These are phyloP conservation scores for Aureobasidium lini DNA, from an alignment of 2,329 filamentous ascomycete species.

Conservation along the genomic window DNA sequence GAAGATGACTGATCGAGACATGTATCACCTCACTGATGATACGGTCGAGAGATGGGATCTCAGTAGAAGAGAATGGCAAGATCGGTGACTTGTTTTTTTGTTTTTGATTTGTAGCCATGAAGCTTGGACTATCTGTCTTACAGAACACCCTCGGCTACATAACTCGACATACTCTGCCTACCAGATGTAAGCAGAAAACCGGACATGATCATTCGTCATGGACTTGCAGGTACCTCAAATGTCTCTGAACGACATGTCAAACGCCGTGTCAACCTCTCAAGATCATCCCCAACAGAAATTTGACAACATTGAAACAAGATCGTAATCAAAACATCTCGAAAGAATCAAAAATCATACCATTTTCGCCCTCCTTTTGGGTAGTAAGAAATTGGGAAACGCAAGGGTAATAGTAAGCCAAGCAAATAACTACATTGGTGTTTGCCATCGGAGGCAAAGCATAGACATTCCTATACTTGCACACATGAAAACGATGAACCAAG, in stretches of 20 bases:
- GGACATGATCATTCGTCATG: not conserved
- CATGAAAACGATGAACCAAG: not conserved
- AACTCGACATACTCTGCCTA: not conserved
- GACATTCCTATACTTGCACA: not conserved
- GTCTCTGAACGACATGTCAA: not conserved
- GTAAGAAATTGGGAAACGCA: slow-evolving; percentile 10
- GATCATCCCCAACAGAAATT: not conserved
- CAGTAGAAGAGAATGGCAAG: not conserved
- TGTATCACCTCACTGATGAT: too few species aligned
- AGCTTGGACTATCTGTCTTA: not conserved
- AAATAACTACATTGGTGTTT: slow-evolving; percentile 8
- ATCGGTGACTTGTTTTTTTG: not conserved
- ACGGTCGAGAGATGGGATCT: too few species aligned
- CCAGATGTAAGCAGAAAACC: not conserved
- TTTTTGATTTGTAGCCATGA: not conserved
- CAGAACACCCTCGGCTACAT: not conserved
- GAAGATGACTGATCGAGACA: too few species aligned
- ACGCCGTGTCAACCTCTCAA: not conserved
- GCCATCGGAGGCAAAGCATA: slow-evolving; percentile 1
- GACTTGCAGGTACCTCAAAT: not conserved
- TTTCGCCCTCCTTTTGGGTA: slow-evolving; percentile 11
- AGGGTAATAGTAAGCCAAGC: slow-evolving; percentile 11
- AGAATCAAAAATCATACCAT: slow-evolving; percentile 10
- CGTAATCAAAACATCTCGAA: not conserved
- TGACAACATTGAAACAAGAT: not conserved